A percentile compares a stretch with the other conserved stretches of the same genome.
phyloP scores from a whole-genome alignment of 2,329 filamentous ascomycete genomes.

The Pseudogymnoascus sp. region DNA sequence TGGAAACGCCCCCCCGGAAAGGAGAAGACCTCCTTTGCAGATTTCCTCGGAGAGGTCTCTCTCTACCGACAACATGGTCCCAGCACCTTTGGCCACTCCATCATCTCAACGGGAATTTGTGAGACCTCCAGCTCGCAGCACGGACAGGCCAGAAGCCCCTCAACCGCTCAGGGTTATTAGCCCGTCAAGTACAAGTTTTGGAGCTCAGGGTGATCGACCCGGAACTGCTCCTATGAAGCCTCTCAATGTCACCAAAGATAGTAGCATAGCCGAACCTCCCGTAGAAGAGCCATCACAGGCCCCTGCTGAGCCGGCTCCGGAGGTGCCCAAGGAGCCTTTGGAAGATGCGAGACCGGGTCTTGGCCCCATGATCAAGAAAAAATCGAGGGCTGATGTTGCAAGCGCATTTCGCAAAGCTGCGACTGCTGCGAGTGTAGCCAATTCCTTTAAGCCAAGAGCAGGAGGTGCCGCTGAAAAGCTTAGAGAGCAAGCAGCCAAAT shows the following conservation, averaged over 20 bases:
- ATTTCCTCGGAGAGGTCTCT: constrained; percentile 27
- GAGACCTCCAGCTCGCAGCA: constrained; percentile 28
- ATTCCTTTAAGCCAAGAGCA: constrained; percentile 74
- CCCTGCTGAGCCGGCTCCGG: not conserved
- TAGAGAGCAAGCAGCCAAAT: constrained; percentile 44
- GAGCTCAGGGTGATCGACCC: not conserved
- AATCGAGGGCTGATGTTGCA: constrained; percentile 64
- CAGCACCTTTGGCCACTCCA: constrained; percentile 31
- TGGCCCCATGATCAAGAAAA: constrained; percentile 82
- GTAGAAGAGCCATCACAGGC: not conserved
- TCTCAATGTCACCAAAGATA: not conserved
- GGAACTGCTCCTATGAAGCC: not conserved
- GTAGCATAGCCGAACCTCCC: not conserved
- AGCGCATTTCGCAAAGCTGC: constrained; percentile 75
- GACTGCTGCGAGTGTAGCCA: constrained; percentile 49
- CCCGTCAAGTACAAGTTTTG: constrained; percentile 3
- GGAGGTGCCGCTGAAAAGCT: constrained; percentile 80
- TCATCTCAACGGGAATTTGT: constrained; percentile 29
- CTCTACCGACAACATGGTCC: constrained; percentile 27
- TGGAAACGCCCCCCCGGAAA: constrained; percentile 25
- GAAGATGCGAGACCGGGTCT: not conserved
- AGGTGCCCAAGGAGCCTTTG: not conserved
- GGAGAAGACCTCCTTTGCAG: constrained; percentile 29
- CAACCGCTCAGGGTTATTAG: not conserved
- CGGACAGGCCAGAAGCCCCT: constrained; percentile 20